These are phyloP conservation scores for Speleostelium caveatum DNA, from an alignment of 78 protist species.

Conservation along the genomic window DNA sequence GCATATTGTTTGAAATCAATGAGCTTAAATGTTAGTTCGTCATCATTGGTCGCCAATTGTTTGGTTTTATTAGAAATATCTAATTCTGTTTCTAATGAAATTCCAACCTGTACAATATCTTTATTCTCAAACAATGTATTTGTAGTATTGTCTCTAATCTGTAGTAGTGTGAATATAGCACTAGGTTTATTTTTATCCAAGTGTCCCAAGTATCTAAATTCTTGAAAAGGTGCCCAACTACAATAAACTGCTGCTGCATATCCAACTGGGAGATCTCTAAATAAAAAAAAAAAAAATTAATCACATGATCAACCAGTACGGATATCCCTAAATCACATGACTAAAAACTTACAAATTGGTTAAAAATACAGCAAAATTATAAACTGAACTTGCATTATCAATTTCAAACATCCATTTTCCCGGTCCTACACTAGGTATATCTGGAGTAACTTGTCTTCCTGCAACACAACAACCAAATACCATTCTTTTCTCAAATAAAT, in stretches of 20 bases:
- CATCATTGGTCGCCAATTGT: background rate
- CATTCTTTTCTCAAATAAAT: background rate
- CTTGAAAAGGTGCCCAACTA: conserved; percentile 36
- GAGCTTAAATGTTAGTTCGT: background rate
- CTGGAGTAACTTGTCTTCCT: background rate
- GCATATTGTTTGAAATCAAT: conserved; percentile 54
- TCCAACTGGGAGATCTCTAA: conserved; percentile 18
- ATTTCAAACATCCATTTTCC: conserved; percentile 15
- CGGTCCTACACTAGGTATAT: background rate
- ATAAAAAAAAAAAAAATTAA: background rate
- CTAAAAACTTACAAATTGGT: conserved; percentile 33
- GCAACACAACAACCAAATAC: background rate
- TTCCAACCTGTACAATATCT: conserved; percentile 40
- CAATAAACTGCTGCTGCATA: conserved; percentile 64
- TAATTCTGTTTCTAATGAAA: conserved; percentile 50
- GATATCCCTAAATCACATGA: background rate
- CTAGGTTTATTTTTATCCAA: conserved; percentile 23
- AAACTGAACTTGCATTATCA: conserved; percentile 22
- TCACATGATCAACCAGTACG: background rate
- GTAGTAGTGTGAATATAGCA: conserved; percentile 24
- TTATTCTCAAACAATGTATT: background rate
- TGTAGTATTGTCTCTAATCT: background rate
- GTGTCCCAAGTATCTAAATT: conserved; percentile 57
- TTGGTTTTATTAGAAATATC: conserved; percentile 22
- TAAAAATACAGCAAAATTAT: conserved; percentile 54